Evolutionary conservation across 1,139 yeast species (phyloP).

Genomic region (Protomyces inouyei): DNA sequence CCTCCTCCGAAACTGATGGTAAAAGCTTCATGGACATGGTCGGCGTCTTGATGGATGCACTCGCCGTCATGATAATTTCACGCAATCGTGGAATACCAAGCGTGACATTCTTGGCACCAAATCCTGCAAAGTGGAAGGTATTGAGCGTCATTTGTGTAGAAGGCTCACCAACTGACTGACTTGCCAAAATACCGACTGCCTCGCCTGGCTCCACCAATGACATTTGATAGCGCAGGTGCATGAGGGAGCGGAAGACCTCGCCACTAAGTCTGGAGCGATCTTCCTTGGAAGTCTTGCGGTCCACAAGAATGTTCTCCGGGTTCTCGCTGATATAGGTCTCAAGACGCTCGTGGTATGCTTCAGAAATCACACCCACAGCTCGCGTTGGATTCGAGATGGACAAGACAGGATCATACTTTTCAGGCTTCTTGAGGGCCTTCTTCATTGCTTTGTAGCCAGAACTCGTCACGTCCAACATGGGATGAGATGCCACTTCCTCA

Average conservation of each 20-base stretch:
- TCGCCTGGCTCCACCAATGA: constrained; percentile 95
- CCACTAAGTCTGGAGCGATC: background rate
- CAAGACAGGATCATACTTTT: constrained; percentile 85
- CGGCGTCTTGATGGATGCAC: constrained; percentile 91
- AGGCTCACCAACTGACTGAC: constrained; percentile 98
- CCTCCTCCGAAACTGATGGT: constrained; percentile 70
- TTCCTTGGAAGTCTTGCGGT: constrained; percentile 20
- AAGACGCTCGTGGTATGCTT: constrained; percentile 73
- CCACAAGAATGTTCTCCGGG: constrained; percentile 30
- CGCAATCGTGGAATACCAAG: constrained; percentile 99
- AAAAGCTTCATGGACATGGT: constrained; percentile 92
- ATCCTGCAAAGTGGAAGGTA: constrained; percentile 99
- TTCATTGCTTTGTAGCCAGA: constrained; percentile 74
- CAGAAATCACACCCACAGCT: constrained; percentile 89
- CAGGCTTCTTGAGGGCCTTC: constrained; percentile 69
- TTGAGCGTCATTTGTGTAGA: constrained; percentile 99
- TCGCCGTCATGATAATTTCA: constrained; percentile 99
- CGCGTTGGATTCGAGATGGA: constrained; percentile 82
- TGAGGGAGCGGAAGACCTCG: constrained; percentile 69
- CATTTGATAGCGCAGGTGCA: constrained; percentile 98
- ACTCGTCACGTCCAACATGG: constrained; percentile 85
- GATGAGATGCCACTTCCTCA: constrained; percentile 76
- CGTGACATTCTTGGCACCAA: constrained; percentile 99
- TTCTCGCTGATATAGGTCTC: constrained; percentile 62
- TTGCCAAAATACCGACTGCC: constrained; percentile 96